Evolutionary conservation across 495 filamentous ascomycete genomes (phyloP).

Genomic region (Copromyces sp.): DNA sequence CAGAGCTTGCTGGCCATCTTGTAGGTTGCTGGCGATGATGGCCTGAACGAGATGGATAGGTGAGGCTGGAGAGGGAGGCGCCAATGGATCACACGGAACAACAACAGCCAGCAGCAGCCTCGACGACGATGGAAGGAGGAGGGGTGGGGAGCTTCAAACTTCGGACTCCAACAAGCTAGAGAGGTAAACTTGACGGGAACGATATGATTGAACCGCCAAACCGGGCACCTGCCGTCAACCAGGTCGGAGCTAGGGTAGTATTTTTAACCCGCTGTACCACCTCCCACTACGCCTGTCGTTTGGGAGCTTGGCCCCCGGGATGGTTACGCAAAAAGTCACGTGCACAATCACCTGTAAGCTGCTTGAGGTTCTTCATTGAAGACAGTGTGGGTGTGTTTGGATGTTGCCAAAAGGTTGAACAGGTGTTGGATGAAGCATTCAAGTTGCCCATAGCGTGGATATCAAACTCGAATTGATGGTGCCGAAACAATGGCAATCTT

Average conservation of each 20-base stretch:
- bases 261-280: not conserved
- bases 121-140: not conserved
- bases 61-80: not conserved
- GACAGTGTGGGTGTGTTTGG: not conserved
- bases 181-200: not conserved
- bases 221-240: not conserved
- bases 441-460: not conserved
- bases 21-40: constrained; percentile 23
- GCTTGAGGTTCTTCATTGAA: not conserved
- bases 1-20: constrained; percentile 59
- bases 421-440: not conserved
- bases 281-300: not conserved
- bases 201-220: not conserved
- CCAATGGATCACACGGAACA: not conserved
- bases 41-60: constrained; percentile 21
- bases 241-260: not conserved
- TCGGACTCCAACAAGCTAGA: not conserved
- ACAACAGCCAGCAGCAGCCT: not conserved
- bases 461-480: not conserved
- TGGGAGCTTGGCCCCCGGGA: not conserved
- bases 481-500: not conserved
- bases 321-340: not conserved
- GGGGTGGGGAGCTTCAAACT: not conserved
- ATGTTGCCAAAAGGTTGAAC: not conserved
- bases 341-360: not conserved